Evolutionary conservation across 352 stramenopile genomes (phyloP), one percentile per base, ranked within the genome.

Genomic region (Thalassiosira livingstoniorum): DNA sequence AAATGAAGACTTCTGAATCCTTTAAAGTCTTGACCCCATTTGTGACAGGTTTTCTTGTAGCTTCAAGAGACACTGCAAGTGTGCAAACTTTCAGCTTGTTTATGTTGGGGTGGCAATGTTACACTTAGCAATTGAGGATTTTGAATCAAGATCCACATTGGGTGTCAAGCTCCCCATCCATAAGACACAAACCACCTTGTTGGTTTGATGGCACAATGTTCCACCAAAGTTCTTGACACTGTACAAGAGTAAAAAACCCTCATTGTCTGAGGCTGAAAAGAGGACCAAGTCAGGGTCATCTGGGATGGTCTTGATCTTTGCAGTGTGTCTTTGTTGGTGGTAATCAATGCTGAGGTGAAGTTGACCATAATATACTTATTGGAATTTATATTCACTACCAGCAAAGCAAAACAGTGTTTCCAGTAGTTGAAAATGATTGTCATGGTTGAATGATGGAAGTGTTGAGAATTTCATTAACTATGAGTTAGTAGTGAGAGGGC

Each of bases 201-300:
- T 37, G 25, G 23, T n/a, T 60, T 39, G 63, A 7, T 43, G 7
- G 1, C 23, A 25, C 45, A 21, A 15, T 21, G 63, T 66, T 4
- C 66, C 66, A 25, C 66, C 51, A 63, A 75, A 65, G 11, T 75
- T 75, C 39, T 58, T 63, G 1, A 39, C 35, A 27, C 63, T 71
- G 63, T 71, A 39, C 3, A 71, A 27, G 21, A 65, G 39, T 7
- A 31, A 18, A 11, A 74, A 45, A 39, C 10, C 39, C 7, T 29
- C 25, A 7, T 51, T 51, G 7, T 18, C 18, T 7, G 7, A 7
- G 7, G 7, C 42, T 51, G 42, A 7, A 18, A 51, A 18, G 18
- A 51, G 7, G 42, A 51, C 18, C 7, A 18, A 18, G 42, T 51
- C 42, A 7, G 18, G 7, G 7, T 23, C 47, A 27, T 58, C 54